Percentiles rank a stretch among this genome's conserved stretches.
Conservation (phyloP, 1,284 basidiomycete genomes). For the Cryptococcus amylolentus region DNA sequence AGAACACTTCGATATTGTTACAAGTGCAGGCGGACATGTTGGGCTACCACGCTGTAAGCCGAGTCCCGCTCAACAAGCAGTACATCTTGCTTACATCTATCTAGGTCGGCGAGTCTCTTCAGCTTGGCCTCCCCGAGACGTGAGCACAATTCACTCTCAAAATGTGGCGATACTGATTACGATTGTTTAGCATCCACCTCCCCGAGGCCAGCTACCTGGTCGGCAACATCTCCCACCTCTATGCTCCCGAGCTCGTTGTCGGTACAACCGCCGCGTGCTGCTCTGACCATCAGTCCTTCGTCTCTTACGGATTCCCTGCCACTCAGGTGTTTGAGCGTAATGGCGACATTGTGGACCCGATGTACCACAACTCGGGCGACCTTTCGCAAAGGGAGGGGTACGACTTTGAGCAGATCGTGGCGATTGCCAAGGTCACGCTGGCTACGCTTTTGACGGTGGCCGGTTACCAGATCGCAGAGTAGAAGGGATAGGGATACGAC, state of each 20-base stretch:
- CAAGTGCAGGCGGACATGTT: slow-evolving; percentile 89
- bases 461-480: slow-evolving; percentile 21
- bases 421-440: slow-evolving; percentile 76
- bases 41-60: slow-evolving; percentile 59
- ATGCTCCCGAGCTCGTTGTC: slow-evolving; percentile 74
- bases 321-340: slow-evolving; percentile 68
- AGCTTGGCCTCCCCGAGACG: slow-evolving; percentile 65
- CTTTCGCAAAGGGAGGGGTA: slow-evolving; percentile 70
- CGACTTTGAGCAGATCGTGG: slow-evolving; percentile 71
- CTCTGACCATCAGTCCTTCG: slow-evolving; percentile 78
- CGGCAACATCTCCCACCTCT: slow-evolving; percentile 62
- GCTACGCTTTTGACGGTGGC: slow-evolving; percentile 42
- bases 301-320: slow-evolving; percentile 72
- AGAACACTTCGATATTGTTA: slow-evolving; percentile 64
- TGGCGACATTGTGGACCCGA: slow-evolving; percentile 75
- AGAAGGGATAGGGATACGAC: neutral
- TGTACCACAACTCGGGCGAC: slow-evolving; percentile 64
- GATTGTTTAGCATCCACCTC: slow-evolving; percentile 64
- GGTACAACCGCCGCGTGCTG: slow-evolving; percentile 76
- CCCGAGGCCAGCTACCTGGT: slow-evolving; percentile 70
- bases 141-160: slow-evolving; percentile 21
- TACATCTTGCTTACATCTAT: neutral
- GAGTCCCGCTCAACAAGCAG: neutral
- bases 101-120: slow-evolving; percentile 64
- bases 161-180: neutral